These are phyloP conservation scores for Odontarrhena argentea DNA, from an alignment of 345 rosid species.

Conservation along the genomic window DNA sequence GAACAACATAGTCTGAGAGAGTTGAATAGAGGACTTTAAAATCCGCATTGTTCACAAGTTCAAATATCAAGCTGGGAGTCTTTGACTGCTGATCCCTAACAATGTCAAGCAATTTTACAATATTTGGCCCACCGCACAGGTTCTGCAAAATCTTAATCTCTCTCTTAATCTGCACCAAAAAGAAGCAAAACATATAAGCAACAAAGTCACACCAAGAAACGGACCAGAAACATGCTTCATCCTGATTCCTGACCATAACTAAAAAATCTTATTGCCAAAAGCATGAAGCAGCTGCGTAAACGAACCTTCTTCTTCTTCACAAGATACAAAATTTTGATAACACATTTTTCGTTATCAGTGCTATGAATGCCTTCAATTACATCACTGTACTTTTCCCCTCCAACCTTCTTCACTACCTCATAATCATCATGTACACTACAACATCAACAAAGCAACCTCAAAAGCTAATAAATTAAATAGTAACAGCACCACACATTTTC, in stretches of 20 bases:
- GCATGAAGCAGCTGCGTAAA: not conserved
- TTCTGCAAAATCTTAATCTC: slow-evolving; percentile 97
- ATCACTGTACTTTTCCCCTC: slow-evolving; percentile 96
- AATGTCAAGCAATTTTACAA: slow-evolving; percentile 88
- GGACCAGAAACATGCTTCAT: not conserved
- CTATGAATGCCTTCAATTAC: slow-evolving; percentile 92
- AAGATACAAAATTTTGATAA: slow-evolving; percentile 95
- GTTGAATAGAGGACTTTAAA: slow-evolving; percentile 95
- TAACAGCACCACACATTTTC: slow-evolving; percentile 6
- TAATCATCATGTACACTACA: slow-evolving; percentile 91
- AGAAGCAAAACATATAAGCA: not conserved
- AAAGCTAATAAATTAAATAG: not conserved
- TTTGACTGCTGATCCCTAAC: slow-evolving; percentile 97
- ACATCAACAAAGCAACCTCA: slow-evolving; percentile 25
- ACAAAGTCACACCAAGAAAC: not conserved
- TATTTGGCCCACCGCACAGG: slow-evolving; percentile 96
- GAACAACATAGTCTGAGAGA: slow-evolving; percentile 79
- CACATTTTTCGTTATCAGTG: slow-evolving; percentile 75
- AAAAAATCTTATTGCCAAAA: not conserved
- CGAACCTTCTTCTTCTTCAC: slow-evolving; percentile 98
- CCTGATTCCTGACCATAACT: not conserved
- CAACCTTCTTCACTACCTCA: slow-evolving; percentile 95
- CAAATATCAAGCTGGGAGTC: slow-evolving; percentile 94
- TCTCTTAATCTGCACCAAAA: slow-evolving; percentile 79
- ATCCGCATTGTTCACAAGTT: slow-evolving; percentile 89